Conservation (phyloP, 2,329 filamentous ascomycete species). For the Plectosphaerella cucumerina region DNA sequence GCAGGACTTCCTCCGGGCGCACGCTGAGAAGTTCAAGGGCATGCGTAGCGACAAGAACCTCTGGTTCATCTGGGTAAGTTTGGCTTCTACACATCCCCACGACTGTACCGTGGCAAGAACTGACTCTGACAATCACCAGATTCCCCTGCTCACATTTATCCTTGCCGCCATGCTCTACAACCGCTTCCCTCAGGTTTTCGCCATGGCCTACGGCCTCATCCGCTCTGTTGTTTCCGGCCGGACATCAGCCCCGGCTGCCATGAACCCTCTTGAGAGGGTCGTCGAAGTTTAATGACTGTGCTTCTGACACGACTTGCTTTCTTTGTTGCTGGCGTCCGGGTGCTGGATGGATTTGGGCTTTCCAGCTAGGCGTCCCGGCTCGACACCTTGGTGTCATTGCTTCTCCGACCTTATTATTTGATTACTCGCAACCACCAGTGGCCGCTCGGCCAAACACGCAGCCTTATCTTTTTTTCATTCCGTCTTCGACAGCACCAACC, state of each 20-base stretch:
- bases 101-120: not conserved
- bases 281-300: not conserved
- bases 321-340: not conserved
- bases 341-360: conserved; percentile 7
- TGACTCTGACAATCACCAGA: conserved; percentile 27
- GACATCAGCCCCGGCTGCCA: not conserved
- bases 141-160: conserved; percentile 45
- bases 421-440: not conserved
- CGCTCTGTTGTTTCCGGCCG: conserved; percentile 5
- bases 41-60: conserved; percentile 61
- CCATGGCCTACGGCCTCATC: conserved; percentile 10
- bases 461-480: not conserved
- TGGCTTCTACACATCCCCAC: not conserved
- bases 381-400: conserved; percentile 5
- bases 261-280: not conserved
- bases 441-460: not conserved
- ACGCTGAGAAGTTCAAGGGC: conserved; percentile 59
- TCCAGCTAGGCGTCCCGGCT: conserved; percentile 6
- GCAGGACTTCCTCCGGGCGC: conserved; percentile 56
- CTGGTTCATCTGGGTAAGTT: conserved; percentile 64
- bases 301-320: not conserved
- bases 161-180: conserved; percentile 46
- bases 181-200: conserved; percentile 44
- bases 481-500: not conserved
- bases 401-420: not conserved